Percentiles rank a stretch among this genome's conserved stretches.
Evolutionary conservation across 1,284 basidiomycete species (phyloP).

Genomic region (Trichosporon sp.): DNA sequence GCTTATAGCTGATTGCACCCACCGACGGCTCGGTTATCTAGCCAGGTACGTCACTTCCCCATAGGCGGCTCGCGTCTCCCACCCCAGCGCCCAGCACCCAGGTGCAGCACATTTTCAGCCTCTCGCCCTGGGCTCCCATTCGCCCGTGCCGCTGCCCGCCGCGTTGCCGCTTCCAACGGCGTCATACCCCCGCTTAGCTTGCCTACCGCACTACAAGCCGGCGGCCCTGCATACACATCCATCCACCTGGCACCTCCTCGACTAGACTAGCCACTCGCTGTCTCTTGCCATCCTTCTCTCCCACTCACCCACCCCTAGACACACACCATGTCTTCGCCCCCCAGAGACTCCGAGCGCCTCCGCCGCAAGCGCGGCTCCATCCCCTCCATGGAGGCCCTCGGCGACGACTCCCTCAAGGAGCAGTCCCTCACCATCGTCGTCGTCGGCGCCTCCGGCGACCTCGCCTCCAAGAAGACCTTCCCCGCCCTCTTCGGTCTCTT

Average conservation of each 20-base stretch:
- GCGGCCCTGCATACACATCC: neutral
- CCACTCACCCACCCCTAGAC: neutral
- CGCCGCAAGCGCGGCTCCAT: constrained; percentile 53
- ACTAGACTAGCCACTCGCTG: too few species aligned
- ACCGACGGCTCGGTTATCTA: neutral
- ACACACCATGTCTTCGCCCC: neutral
- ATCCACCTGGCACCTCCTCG: neutral
- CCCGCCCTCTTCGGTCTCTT: constrained; percentile 88
- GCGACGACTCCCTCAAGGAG: constrained; percentile 73
- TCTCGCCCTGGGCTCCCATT: neutral
- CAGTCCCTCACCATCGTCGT: constrained; percentile 72
- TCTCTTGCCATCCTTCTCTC: neutral
- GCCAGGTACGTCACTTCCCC: neutral
- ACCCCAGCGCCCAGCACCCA: neutral
- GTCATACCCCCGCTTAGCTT: neutral
- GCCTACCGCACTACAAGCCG: neutral
- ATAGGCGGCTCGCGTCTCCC: neutral
- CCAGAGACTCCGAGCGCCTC: constrained; percentile 2
- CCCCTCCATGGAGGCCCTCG: constrained; percentile 74
- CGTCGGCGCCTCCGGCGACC: constrained; percentile 92
- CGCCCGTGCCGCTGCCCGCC: neutral
- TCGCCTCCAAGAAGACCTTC: constrained; percentile 99
- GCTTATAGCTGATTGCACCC: neutral
- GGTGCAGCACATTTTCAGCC: neutral
- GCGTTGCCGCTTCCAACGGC: neutral